A percentile compares a stretch with the other conserved stretches of the same genome.
Conservation (phyloP, 108 stramenopile species). For the Parietichytrium sp. region DNA sequence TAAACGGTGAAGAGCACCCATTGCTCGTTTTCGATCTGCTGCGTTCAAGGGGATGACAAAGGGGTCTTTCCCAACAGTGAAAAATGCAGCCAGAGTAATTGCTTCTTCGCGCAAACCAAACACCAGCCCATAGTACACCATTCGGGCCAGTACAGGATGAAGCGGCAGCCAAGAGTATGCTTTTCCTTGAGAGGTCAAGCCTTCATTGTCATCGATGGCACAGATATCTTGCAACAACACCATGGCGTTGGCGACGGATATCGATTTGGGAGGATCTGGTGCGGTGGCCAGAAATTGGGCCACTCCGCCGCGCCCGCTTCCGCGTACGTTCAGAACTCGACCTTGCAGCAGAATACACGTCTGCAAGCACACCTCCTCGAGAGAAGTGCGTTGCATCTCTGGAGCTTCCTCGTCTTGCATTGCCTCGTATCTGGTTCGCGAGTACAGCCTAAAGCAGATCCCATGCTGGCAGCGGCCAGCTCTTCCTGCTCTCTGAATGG, state of each 20-base stretch:
- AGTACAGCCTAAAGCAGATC: slow-evolving; percentile 79
- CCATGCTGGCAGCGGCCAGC: slow-evolving; percentile 90
- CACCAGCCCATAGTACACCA: slow-evolving; percentile 69
- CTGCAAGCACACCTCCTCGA: slow-evolving; percentile 77
- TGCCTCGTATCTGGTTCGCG: slow-evolving; percentile 61
- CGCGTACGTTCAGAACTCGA: background rate
- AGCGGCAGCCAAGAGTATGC: slow-evolving; percentile 84
- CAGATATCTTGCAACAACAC: slow-evolving; percentile 69
- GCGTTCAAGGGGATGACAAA: slow-evolving; percentile 48
- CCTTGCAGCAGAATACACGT: slow-evolving; percentile 59
- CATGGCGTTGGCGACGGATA: slow-evolving; percentile 69
- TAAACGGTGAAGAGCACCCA: slow-evolving; percentile 49
- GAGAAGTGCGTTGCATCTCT: slow-evolving; percentile 83
- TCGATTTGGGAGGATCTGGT: slow-evolving; percentile 81
- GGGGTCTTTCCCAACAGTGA: slow-evolving; percentile 60
- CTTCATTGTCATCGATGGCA: slow-evolving; percentile 55
- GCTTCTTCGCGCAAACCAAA: slow-evolving; percentile 72
- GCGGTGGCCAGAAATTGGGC: slow-evolving; percentile 78
- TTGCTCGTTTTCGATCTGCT: slow-evolving; percentile 3
- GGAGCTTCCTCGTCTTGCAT: slow-evolving; percentile 69
- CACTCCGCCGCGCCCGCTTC: slow-evolving; percentile 40
- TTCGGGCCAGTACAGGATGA: slow-evolving; percentile 78
- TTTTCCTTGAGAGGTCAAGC: slow-evolving; percentile 79
- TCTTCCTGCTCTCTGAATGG: slow-evolving; percentile 84
- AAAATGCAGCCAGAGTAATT: slow-evolving; percentile 70